Evolutionary conservation across 192 early-diverging fungal genomes (phyloP).

Genomic region (Backusella circina): DNA sequence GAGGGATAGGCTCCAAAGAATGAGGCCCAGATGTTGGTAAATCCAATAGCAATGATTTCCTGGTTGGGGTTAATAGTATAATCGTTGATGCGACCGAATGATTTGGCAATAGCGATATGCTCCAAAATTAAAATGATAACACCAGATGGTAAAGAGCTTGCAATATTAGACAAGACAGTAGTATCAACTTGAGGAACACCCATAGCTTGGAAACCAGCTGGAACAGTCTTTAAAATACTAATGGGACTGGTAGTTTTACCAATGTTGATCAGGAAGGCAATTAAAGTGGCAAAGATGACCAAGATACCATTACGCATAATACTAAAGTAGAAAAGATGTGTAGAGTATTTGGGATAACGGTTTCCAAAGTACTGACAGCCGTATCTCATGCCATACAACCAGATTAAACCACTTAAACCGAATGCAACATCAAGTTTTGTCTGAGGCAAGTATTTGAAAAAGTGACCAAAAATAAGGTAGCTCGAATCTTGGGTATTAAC

Average conservation of each 20-base stretch:
- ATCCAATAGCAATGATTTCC: no score
- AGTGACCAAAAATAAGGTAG: slow-evolving; percentile 45
- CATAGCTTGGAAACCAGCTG: slow-evolving; percentile 69
- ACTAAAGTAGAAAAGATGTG: slow-evolving; percentile 59
- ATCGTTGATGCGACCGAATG: slow-evolving; percentile 71
- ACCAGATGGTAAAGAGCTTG: slow-evolving; percentile 58
- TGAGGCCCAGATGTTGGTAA: slow-evolving; percentile 54
- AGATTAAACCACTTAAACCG: slow-evolving; percentile 47
- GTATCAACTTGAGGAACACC: slow-evolving; percentile 51
- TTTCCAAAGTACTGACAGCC: slow-evolving; percentile 26
- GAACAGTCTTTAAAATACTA: slow-evolving; percentile 73
- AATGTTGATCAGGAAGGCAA: slow-evolving; percentile 58
- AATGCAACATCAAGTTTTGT: slow-evolving; percentile 59
- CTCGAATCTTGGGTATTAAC: slow-evolving; percentile 71
- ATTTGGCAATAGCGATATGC: slow-evolving; percentile 57
- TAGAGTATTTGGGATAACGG: slow-evolving; percentile 45
- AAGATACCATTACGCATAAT: slow-evolving; percentile 75
- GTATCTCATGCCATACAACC: slow-evolving; percentile 41
- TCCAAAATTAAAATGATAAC: slow-evolving; percentile 83
- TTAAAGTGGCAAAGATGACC: slow-evolving; percentile 70
- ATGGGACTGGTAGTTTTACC: slow-evolving; percentile 49
- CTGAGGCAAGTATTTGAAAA: slow-evolving; percentile 45
- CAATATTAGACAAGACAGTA: slow-evolving; percentile 49
- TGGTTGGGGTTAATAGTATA: slow-evolving; percentile 71
- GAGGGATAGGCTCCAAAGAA: slow-evolving; percentile 88